Percentiles rank a stretch among this genome's conserved stretches.
These are phyloP conservation scores for Fraxinus dipetala DNA, from an alignment of 305 asterid species.

Conservation along the genomic window DNA sequence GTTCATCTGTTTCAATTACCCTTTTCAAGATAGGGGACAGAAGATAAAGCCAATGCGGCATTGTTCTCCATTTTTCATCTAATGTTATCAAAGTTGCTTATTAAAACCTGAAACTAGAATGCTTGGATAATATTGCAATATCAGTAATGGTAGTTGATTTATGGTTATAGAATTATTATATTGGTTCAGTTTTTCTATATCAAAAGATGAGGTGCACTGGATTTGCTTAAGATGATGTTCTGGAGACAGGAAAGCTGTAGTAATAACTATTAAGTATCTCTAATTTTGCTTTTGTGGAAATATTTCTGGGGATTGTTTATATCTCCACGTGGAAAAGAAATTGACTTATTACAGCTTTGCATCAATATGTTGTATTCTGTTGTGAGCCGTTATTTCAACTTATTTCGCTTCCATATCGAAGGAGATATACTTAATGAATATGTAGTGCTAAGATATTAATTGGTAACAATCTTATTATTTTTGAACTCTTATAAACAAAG, in stretches of 20 bases:
- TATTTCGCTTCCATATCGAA: conserved; percentile 17
- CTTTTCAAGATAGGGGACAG: conserved; percentile 16
- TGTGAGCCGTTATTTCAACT: conserved; percentile 15
- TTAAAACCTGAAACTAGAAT: conserved; percentile 12
- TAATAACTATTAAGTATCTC: neutral
- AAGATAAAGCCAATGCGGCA: neutral
- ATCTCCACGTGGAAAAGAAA: neutral
- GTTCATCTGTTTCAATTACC: conserved; percentile 12
- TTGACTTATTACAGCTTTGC: neutral
- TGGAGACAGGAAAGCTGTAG: neutral
- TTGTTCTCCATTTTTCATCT: neutral
- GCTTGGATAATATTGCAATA: conserved; percentile 9
- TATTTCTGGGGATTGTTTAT: neutral
- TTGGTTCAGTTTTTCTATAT: conserved; percentile 10
- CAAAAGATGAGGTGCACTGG: conserved; percentile 17
- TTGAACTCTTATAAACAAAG: neutral
- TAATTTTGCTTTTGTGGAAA: neutral
- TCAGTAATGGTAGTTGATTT: conserved; percentile 20
- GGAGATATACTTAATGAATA: neutral
- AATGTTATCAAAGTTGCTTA: conserved; percentile 16
- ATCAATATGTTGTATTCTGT: conserved; percentile 1
- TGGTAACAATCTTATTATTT: neutral
- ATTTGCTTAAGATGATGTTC: neutral
- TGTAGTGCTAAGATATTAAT: neutral
- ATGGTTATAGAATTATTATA: neutral